A percentile compares a stretch with the other conserved stretches of the same genome.
These are phyloP conservation scores for Cladorrhinum sp. DNA, from an alignment of 2,329 filamentous ascomycete species.

Conservation along the genomic window DNA sequence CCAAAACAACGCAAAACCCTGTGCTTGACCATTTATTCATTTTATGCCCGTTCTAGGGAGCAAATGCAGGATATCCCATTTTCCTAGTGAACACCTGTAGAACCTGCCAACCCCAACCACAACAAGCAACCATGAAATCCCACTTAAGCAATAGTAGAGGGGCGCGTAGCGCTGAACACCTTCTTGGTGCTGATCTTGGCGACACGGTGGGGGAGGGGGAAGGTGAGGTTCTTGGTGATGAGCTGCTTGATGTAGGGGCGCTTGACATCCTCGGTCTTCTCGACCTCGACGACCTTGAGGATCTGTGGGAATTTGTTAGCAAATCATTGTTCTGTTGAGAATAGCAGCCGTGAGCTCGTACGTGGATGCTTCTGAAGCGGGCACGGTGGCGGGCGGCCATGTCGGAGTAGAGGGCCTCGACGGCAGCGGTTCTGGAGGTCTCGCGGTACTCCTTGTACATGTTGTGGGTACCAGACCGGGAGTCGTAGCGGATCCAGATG, in stretches of 20 bases:
- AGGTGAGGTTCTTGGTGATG: constrained; percentile 88
- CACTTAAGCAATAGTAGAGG: constrained; percentile 95
- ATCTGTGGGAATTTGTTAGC: constrained; percentile 58
- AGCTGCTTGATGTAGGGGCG: constrained; percentile 99
- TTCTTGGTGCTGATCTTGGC: constrained; percentile 81
- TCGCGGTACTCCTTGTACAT: constrained; percentile 99
- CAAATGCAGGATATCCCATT: constrained; percentile 60
- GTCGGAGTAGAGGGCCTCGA: constrained; percentile 97
- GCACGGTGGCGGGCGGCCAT: constrained; percentile 99
- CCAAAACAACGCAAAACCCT: constrained; percentile 19
- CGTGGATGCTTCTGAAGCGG: constrained; percentile 97
- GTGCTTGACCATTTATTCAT: constrained; percentile 38
- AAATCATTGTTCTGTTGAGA: constrained; percentile 11
- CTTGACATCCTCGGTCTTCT: constrained; percentile 92
- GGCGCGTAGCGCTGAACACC: constrained; percentile 89
- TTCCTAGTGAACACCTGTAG: constrained; percentile 60
- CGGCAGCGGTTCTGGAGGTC: constrained; percentile 92
- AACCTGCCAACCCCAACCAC: constrained; percentile 51
- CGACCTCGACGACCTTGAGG: constrained; percentile 95
- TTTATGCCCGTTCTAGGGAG: constrained; percentile 46
- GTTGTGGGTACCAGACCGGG: constrained; percentile 99
- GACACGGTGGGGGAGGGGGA: constrained; percentile 97
- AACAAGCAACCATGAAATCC: constrained; percentile 50
- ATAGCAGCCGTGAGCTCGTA: constrained; percentile 50
- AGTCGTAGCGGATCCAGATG: constrained; percentile 99